phyloP scores from a whole-genome alignment of 148 eudicot genomes.

The Cornus controversa region DNA sequence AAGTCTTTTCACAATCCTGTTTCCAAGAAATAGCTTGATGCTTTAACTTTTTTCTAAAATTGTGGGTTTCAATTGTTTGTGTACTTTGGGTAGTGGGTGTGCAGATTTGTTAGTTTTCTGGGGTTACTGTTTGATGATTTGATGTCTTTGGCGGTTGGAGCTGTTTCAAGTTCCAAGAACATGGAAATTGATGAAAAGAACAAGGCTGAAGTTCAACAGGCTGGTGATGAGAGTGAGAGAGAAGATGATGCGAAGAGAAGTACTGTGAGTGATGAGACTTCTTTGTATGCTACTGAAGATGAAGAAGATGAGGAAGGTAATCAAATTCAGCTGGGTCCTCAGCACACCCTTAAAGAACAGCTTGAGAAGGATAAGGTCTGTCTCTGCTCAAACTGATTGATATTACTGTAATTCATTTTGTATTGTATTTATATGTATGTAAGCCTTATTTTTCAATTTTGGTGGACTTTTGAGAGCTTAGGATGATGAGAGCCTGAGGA shows the following conservation, averaged over 20 bases:
- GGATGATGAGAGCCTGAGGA: slow-evolving; percentile 93
- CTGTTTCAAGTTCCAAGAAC: slow-evolving; percentile 23
- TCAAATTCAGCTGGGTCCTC: slow-evolving; percentile 66
- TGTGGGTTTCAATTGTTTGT: not conserved
- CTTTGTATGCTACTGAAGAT: slow-evolving; percentile 55
- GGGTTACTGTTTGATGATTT: slow-evolving; percentile 19
- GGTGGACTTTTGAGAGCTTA: slow-evolving; percentile 21
- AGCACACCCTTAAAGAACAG: slow-evolving; percentile 59
- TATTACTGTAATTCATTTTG: not conserved
- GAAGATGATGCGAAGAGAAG: slow-evolving; percentile 22
- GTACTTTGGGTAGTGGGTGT: not conserved
- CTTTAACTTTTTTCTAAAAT: not conserved
- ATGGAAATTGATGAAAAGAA: slow-evolving; percentile 57
- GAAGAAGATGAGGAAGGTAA: slow-evolving; percentile 48
- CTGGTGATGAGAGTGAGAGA: slow-evolving; percentile 24
- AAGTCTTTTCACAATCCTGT: not conserved
- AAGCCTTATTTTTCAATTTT: not conserved
- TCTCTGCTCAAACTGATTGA: not conserved
- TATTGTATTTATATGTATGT: not conserved
- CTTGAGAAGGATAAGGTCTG: slow-evolving; percentile 82
- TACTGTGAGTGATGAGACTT: slow-evolving; percentile 55
- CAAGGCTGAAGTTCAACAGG: slow-evolving; percentile 28
- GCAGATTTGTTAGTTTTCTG: not conserved
- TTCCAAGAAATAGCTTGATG: not conserved
- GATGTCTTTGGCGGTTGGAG: slow-evolving; percentile 35